Percentiles rank a stretch among this genome's conserved stretches.
These are phyloP conservation scores for Talaromyces albobiverticillius DNA, from an alignment of 2,329 filamentous ascomycete species.

Conservation along the genomic window DNA sequence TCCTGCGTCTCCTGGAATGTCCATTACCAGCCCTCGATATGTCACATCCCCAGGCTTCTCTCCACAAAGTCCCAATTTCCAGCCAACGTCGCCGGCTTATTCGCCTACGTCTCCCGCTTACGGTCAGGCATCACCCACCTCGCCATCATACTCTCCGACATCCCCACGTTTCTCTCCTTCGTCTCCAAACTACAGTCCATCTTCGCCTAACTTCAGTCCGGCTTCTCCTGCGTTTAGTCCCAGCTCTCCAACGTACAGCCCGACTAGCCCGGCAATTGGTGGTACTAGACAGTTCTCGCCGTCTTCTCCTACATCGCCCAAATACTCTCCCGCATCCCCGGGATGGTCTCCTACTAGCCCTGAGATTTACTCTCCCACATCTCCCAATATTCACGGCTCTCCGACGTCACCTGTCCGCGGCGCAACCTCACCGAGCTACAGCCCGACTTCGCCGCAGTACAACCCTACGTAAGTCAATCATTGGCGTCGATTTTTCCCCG, in stretches of 20 bases:
- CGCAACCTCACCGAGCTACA: conserved; percentile 42
- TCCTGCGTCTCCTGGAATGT: conserved; percentile 69
- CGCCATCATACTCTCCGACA: conserved; percentile 52
- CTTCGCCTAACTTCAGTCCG: conserved; percentile 56
- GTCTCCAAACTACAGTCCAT: conserved; percentile 60
- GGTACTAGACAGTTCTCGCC: conserved; percentile 41
- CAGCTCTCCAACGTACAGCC: conserved; percentile 58
- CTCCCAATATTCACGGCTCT: conserved; percentile 46
- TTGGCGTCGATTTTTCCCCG: neutral
- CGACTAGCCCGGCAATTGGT: conserved; percentile 50
- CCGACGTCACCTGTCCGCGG: conserved; percentile 39
- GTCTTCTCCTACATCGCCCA: conserved; percentile 49
- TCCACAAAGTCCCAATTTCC: conserved; percentile 53
- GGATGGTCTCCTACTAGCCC: conserved; percentile 49
- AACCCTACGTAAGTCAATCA: conserved; percentile 39
- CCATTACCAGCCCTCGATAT: conserved; percentile 55
- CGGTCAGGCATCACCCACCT: conserved; percentile 64
- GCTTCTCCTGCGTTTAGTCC: conserved; percentile 53
- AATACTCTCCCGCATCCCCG: conserved; percentile 57
- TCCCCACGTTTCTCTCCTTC: conserved; percentile 58
- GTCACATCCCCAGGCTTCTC: conserved; percentile 54
- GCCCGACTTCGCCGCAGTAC: conserved; percentile 43
- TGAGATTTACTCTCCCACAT: conserved; percentile 50
- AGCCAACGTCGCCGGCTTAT: conserved; percentile 61
- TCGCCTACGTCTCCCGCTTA: conserved; percentile 73